Percentiles rank a stretch among this genome's conserved stretches.
phyloP scores from a whole-genome alignment of 2,329 filamentous ascomycete genomes.

The Onygenales sp. region DNA sequence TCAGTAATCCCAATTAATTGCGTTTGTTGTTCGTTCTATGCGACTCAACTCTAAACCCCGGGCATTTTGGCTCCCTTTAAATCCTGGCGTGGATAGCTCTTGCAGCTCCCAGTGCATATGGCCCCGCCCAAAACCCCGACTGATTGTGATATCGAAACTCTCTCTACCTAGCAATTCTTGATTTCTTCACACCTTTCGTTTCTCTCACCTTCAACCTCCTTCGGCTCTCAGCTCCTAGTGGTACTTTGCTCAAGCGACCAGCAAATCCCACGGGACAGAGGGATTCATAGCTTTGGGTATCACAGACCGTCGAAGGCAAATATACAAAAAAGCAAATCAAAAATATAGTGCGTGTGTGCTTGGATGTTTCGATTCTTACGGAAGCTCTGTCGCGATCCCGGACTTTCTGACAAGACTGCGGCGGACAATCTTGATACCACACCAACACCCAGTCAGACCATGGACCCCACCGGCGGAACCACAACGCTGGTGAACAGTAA shows the following conservation, averaged over 20 bases:
- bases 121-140: background rate
- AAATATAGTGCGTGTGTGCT: background rate
- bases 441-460: background rate
- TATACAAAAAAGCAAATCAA: background rate
- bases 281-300: background rate
- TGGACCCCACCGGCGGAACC: background rate
- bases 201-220: background rate
- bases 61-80: background rate
- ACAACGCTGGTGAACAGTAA: background rate
- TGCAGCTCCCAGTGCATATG: background rate
- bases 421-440: background rate
- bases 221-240: background rate
- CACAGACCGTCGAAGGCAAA: background rate
- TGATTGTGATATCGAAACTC: background rate
- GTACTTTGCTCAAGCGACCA: background rate
- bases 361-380: constrained; percentile 1
- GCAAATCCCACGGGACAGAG: background rate
- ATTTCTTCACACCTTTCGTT: background rate
- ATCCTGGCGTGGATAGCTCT: background rate
- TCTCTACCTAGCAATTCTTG: background rate
- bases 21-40: background rate
- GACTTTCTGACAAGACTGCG: background rate
- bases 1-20: background rate
- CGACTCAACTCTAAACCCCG: background rate
- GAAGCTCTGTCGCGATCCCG: background rate